Evolutionary conservation across 1,284 basidiomycete genomes (phyloP).

Genomic region (Boletellus deceptivus): DNA sequence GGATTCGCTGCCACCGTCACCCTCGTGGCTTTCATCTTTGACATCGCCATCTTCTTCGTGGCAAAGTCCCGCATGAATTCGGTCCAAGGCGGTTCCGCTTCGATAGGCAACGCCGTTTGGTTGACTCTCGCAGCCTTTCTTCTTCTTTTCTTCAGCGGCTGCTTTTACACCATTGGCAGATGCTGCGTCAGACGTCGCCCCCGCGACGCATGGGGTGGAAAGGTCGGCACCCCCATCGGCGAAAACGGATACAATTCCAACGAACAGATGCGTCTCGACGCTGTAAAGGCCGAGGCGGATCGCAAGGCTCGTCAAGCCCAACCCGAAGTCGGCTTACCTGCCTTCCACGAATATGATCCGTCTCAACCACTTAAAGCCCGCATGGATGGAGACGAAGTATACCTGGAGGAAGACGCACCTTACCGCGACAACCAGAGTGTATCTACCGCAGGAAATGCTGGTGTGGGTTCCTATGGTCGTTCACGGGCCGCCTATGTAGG

Average conservation of each 20-base stretch:
- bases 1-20: slow-evolving; percentile 73
- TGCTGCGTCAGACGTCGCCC: slow-evolving; percentile 69
- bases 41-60: slow-evolving; percentile 82
- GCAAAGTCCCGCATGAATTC: slow-evolving; percentile 75
- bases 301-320: slow-evolving; percentile 66
- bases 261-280: slow-evolving; percentile 73
- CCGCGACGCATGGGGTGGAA: slow-evolving; percentile 40
- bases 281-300: slow-evolving; percentile 78
- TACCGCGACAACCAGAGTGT: slow-evolving; percentile 35
- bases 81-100: slow-evolving; percentile 65
- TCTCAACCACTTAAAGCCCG: slow-evolving; percentile 61
- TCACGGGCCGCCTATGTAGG: slow-evolving; percentile 37
- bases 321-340: slow-evolving; percentile 68
- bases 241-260: slow-evolving; percentile 36
- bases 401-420: slow-evolving; percentile 42
- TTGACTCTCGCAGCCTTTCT: slow-evolving; percentile 83
- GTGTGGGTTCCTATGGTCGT: slow-evolving; percentile 32
- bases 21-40: slow-evolving; percentile 82
- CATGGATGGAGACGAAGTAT: slow-evolving; percentile 56
- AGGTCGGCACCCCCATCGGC: slow-evolving; percentile 27
- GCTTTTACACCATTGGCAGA: slow-evolving; percentile 77
- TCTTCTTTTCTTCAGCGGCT: slow-evolving; percentile 82
- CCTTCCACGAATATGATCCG: slow-evolving; percentile 64
- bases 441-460: slow-evolving; percentile 22
- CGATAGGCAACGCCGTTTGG: slow-evolving; percentile 81